Conservation (phyloP, 2,329 filamentous ascomycete species). For the Aspergillus pseudoglaucus region DNA sequence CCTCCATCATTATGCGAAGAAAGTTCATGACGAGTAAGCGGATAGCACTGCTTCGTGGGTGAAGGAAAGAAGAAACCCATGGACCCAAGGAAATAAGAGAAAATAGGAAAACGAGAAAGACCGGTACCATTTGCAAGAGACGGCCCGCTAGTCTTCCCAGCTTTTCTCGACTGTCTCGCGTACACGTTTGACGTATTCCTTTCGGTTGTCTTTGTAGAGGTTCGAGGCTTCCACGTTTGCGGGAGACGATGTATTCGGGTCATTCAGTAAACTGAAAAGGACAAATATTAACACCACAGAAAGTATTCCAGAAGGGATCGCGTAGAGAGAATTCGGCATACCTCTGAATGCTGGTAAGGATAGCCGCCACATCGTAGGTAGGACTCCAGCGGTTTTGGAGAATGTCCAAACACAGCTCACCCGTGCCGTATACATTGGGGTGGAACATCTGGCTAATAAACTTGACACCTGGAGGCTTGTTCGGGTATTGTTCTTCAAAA, state of each 20-base stretch:
- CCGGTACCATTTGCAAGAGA: neutral
- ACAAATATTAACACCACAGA: neutral
- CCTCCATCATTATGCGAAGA: neutral
- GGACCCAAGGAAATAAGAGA: slow-evolving; percentile 4
- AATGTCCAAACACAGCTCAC: slow-evolving; percentile 93
- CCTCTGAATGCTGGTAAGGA: slow-evolving; percentile 97
- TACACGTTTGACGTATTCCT: slow-evolving; percentile 92
- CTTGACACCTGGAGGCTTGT: slow-evolving; percentile 95
- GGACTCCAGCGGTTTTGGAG: slow-evolving; percentile 98
- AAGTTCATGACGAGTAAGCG: neutral
- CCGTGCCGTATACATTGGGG: slow-evolving; percentile 95
- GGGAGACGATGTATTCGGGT: slow-evolving; percentile 96
- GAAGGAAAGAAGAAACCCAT: neutral
- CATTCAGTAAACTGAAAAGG: slow-evolving; percentile 71
- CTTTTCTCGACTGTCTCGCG: slow-evolving; percentile 98
- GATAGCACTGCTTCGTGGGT: neutral
- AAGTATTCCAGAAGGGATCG: neutral
- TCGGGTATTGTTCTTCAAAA: slow-evolving; percentile 97
- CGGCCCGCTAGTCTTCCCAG: slow-evolving; percentile 71
- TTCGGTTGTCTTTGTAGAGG: slow-evolving; percentile 94
- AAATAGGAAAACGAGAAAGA: slow-evolving; percentile 2
- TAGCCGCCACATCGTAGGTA: slow-evolving; percentile 95
- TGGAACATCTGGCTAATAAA: slow-evolving; percentile 99
- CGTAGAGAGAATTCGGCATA: slow-evolving; percentile 31
- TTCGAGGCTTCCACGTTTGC: slow-evolving; percentile 98